Conservation (phyloP, 2,329 filamentous ascomycete species). For the Pseudocercospora eumusae region DNA sequence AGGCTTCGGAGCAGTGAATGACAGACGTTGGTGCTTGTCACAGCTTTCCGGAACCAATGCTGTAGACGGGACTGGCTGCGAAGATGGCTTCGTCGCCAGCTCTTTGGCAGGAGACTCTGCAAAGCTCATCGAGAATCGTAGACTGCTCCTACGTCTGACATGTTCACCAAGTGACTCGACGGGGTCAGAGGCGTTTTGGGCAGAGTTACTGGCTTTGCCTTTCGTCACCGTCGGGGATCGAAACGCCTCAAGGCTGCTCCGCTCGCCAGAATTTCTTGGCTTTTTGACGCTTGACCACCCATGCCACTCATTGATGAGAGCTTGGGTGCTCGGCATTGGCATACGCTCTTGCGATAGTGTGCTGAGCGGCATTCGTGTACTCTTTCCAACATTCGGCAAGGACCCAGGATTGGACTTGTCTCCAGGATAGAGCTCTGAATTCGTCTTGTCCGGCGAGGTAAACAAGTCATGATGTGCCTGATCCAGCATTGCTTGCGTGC, state of each 20-base stretch:
- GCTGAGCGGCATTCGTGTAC: constrained; percentile 25
- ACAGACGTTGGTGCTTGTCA: background rate
- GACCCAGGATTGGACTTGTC: constrained; percentile 35
- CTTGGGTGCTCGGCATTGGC: constrained; percentile 46
- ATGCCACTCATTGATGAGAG: constrained; percentile 45
- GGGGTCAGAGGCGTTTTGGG: constrained; percentile 11
- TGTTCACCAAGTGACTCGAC: constrained; percentile 10
- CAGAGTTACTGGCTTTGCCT: background rate
- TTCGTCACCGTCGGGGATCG: constrained; percentile 25
- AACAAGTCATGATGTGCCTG: constrained; percentile 37
- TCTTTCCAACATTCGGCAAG: constrained; percentile 38
- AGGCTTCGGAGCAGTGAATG: constrained; percentile 9
- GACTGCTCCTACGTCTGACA: constrained; percentile 27
- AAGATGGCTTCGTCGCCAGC: constrained; percentile 6
- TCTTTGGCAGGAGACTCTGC: constrained; percentile 20
- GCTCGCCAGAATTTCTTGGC: constrained; percentile 20
- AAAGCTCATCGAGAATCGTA: constrained; percentile 30
- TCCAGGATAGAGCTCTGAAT: constrained; percentile 16
- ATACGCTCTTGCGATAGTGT: constrained; percentile 29
- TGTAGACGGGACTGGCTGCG: constrained; percentile 6
- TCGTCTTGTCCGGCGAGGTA: constrained; percentile 34
- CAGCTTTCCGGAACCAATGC: constrained; percentile 8
- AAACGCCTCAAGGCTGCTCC: constrained; percentile 8
- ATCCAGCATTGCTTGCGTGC: constrained; percentile 36
- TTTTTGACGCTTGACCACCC: constrained; percentile 49